Percentiles rank a stretch among this genome's conserved stretches.
Conservation (phyloP, 2,329 filamentous ascomycete genomes). For the Bipolaris bicolor region DNA sequence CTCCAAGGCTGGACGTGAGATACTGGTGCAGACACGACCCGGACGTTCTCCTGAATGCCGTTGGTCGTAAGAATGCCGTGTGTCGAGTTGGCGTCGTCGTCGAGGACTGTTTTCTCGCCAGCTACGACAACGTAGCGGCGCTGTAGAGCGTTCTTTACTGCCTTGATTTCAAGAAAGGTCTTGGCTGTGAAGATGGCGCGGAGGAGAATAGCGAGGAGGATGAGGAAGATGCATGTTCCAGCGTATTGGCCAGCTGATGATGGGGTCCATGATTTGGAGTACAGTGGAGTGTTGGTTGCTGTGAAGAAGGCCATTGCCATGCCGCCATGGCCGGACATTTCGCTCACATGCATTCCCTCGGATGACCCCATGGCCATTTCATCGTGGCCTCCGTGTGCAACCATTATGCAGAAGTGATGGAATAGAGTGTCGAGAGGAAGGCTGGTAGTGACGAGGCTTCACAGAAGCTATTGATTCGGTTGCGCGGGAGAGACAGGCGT, state of each 20-base stretch:
- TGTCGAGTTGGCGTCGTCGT: conserved; percentile 64
- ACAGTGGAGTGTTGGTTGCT: conserved; percentile 67
- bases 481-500: conserved; percentile 8
- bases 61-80: conserved; percentile 72
- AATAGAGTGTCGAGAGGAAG: not conserved
- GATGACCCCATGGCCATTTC: conserved; percentile 1
- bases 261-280: conserved; percentile 76
- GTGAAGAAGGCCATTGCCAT: conserved; percentile 71
- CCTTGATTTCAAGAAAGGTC: conserved; percentile 65
- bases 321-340: conserved; percentile 26
- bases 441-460: not conserved
- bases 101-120: conserved; percentile 65
- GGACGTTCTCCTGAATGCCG: conserved; percentile 80
- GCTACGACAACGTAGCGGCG: conserved; percentile 79
- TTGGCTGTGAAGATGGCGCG: conserved; percentile 76
- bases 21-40: conserved; percentile 68
- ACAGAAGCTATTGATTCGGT: not conserved
- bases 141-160: conserved; percentile 73
- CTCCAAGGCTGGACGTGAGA: conserved; percentile 72
- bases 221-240: conserved; percentile 89
- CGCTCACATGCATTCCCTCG: conserved; percentile 23
- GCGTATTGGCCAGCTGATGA: conserved; percentile 73
- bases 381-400: conserved; percentile 42
- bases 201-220: conserved; percentile 73
- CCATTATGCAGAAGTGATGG: conserved; percentile 31